phyloP scores from a whole-genome alignment of 106 monocot species.

The Vanilla planifolia region DNA sequence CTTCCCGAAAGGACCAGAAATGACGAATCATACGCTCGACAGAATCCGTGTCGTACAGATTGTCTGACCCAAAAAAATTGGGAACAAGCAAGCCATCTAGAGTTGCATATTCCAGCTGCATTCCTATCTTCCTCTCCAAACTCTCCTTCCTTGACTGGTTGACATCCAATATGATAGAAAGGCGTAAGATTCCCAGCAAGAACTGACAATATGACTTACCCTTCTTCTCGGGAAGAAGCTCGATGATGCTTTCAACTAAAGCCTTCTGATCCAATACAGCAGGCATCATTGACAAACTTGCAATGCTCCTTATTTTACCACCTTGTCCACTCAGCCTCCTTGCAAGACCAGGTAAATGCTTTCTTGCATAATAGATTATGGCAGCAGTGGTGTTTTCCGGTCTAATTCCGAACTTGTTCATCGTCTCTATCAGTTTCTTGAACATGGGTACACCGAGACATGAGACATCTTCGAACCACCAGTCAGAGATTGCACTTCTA shows the following conservation, averaged over 20 bases:
- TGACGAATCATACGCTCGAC: slow-evolving; percentile 40
- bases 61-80: slow-evolving; percentile 39
- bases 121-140: slow-evolving; percentile 50
- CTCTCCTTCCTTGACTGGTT: slow-evolving; percentile 21
- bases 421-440: slow-evolving; percentile 30
- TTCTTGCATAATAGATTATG: slow-evolving; percentile 35
- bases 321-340: slow-evolving; percentile 30
- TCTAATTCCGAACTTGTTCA: slow-evolving; percentile 27
- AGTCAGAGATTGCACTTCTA: slow-evolving; percentile 28
- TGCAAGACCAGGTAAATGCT: slow-evolving; percentile 43
- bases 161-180: slow-evolving; percentile 32
- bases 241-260: slow-evolving; percentile 28
- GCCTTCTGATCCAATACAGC: slow-evolving; percentile 26
- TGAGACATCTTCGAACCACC: slow-evolving; percentile 64
- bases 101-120: slow-evolving; percentile 49
- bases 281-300: slow-evolving; percentile 8
- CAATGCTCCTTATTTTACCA: slow-evolving; percentile 6
- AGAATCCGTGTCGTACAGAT: slow-evolving; percentile 44
- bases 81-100: slow-evolving; percentile 46
- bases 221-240: slow-evolving; percentile 35
- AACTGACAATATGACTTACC: slow-evolving; percentile 40
- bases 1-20: slow-evolving; percentile 23
- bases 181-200: slow-evolving; percentile 46
- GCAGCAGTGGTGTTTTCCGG: slow-evolving; percentile 30
- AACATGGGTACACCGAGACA: slow-evolving; percentile 30